A percentile compares a stretch with the other conserved stretches of the same genome.
Conservation (phyloP, 352 stramenopile species). For the Blastocystis sp. region DNA sequence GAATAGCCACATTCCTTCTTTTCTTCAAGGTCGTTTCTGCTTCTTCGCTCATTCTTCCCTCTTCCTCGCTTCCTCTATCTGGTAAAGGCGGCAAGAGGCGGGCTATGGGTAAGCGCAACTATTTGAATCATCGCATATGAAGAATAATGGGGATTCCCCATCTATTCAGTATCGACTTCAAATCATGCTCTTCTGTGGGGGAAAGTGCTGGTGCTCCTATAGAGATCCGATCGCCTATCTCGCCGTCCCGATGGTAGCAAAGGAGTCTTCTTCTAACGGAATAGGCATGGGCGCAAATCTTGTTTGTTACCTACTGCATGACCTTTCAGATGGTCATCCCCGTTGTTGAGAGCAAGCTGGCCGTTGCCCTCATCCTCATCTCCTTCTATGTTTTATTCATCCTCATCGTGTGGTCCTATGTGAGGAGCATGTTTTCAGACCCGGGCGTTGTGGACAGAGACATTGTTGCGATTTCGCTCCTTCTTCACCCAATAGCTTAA, state of each 20-base stretch:
- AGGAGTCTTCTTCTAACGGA: neutral
- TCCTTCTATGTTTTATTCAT: conserved; percentile 31
- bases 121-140: no score
- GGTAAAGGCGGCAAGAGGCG: no score
- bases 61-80: no score
- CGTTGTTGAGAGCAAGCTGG: neutral
- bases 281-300: conserved; percentile 52
- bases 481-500: neutral
- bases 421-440: conserved; percentile 9
- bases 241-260: conserved; percentile 21
- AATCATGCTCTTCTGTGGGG: conserved; percentile 38
- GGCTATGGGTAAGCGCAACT: no score
- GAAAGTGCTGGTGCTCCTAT: conserved; percentile 65
- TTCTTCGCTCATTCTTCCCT: neutral
- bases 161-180: no score
- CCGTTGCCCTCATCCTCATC: conserved; percentile 20
- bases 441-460: conserved; percentile 36
- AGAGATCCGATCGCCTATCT: conserved; percentile 57
- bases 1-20: neutral
- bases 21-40: neutral
- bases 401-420: conserved; percentile 56
- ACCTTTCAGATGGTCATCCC: conserved; percentile 57
- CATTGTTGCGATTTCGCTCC: neutral
- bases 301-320: conserved; percentile 60
- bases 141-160: no score